Percentiles rank a stretch among this genome's conserved stretches.
Evolutionary conservation across 148 eudicot genomes (phyloP).

Genomic region (Nyssa sinensis): DNA sequence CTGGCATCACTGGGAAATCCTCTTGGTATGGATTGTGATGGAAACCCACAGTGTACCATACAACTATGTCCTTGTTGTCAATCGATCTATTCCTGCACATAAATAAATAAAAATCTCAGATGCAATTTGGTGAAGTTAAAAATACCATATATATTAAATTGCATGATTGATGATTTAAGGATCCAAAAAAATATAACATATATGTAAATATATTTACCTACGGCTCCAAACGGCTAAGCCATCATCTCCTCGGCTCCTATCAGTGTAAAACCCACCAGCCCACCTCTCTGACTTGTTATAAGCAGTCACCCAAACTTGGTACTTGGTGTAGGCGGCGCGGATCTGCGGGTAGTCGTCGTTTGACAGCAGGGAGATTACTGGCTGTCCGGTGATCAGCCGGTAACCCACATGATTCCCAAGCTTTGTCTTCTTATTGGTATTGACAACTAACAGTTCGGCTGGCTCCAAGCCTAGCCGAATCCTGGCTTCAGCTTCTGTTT

Average conservation of each 20-base stretch:
- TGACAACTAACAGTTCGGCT: constrained; percentile 44
- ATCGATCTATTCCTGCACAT: constrained; percentile 51
- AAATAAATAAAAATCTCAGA: constrained; percentile 2
- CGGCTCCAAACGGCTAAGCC: constrained; percentile 66
- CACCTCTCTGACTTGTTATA: constrained; percentile 71
- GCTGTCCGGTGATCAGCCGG: constrained; percentile 55
- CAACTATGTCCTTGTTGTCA: constrained; percentile 55
- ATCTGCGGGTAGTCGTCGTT: constrained; percentile 74
- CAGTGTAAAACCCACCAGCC: constrained; percentile 88
- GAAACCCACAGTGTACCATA: constrained; percentile 70
- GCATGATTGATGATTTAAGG: too few species aligned
- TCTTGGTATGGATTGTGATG: constrained; percentile 71
- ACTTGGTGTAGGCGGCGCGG: constrained; percentile 66
- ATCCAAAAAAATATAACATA: background rate
- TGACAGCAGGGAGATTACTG: constrained; percentile 41
- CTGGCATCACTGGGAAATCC: constrained; percentile 73
- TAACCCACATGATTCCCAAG: constrained; percentile 70
- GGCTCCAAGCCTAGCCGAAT: constrained; percentile 43
- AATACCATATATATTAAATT: too few species aligned
- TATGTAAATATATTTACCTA: constrained; percentile 35
- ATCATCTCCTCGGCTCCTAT: constrained; percentile 79
- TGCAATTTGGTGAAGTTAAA: too few species aligned
- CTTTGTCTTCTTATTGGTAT: constrained; percentile 55
- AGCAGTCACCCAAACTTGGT: constrained; percentile 73
- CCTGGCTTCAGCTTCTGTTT: constrained; percentile 51